Evolutionary conservation across 148 eudicot genomes (phyloP).

Genomic region (Nepenthes mirabilis): DNA sequence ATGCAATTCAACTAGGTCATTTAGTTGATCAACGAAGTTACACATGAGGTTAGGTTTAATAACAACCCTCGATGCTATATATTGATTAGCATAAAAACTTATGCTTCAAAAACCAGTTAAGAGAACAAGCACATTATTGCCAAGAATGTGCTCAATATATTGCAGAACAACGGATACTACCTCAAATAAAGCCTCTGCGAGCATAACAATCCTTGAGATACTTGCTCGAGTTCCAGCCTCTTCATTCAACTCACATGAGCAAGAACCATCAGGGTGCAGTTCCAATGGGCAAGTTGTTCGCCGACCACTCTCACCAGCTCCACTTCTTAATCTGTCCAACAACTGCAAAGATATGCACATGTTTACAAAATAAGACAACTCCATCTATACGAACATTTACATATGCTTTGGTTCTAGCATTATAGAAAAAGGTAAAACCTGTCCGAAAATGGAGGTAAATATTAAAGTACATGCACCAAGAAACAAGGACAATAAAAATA

Average conservation of each 20-base stretch:
- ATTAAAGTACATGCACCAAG: too few species aligned
- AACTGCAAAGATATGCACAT: background rate
- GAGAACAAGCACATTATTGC: background rate
- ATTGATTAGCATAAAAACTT: too few species aligned
- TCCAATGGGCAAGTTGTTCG: conserved; percentile 33
- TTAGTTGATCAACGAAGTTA: too few species aligned
- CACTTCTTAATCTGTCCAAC: conserved; percentile 13
- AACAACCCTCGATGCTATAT: too few species aligned
- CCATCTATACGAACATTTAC: too few species aligned
- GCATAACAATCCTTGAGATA: conserved; percentile 46
- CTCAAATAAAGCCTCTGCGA: conserved; percentile 64
- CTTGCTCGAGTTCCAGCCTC: conserved; percentile 33
- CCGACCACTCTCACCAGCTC: conserved; percentile 20
- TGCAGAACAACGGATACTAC: conserved; percentile 7
- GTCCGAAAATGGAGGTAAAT: too few species aligned
- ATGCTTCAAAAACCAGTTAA: background rate
- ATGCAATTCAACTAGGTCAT: too few species aligned
- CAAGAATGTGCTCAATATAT: background rate
- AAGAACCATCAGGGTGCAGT: conserved; percentile 47
- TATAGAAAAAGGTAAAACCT: too few species aligned
- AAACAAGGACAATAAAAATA: too few species aligned
- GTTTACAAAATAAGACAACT: too few species aligned
- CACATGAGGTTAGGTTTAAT: too few species aligned
- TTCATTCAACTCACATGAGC: conserved; percentile 41
- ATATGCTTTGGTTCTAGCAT: too few species aligned